phyloP scores from a whole-genome alignment of 345 rosid species.

The Mangifera indica region DNA sequence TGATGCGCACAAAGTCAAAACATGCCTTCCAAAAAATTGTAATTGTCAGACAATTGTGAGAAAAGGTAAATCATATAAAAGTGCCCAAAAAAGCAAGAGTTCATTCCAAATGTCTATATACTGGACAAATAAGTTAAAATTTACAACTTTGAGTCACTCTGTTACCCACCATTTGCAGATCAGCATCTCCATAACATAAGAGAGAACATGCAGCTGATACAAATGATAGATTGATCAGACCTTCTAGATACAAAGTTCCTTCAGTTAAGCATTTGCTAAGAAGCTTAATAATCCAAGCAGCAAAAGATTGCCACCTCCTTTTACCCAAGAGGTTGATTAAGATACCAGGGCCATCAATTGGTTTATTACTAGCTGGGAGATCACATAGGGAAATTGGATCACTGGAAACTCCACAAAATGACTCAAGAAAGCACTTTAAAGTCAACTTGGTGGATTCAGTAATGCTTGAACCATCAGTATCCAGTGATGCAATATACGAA shows the following conservation, averaged over 20 bases:
- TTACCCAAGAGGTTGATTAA: slow-evolving; percentile 55
- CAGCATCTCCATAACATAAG: slow-evolving; percentile 72
- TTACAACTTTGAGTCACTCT: slow-evolving; percentile 13
- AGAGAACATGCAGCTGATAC: slow-evolving; percentile 70
- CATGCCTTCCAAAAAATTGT: slow-evolving; percentile 75
- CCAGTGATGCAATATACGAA: slow-evolving; percentile 45
- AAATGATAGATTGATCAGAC: slow-evolving; percentile 62
- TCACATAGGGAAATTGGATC: slow-evolving; percentile 60
- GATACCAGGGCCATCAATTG: slow-evolving; percentile 63
- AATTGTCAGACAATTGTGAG: slow-evolving; percentile 47
- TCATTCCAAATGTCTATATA: slow-evolving; percentile 18
- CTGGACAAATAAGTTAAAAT: slow-evolving; percentile 19
- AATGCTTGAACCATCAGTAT: slow-evolving; percentile 28
- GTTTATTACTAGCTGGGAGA: slow-evolving; percentile 62
- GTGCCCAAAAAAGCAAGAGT: slow-evolving; percentile 21
- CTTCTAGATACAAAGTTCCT: slow-evolving; percentile 87
- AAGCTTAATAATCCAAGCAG: slow-evolving; percentile 74
- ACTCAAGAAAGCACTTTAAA: slow-evolving; percentile 61
- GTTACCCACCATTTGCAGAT: slow-evolving; percentile 80
- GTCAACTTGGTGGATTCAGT: slow-evolving; percentile 33
- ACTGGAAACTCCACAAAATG: slow-evolving; percentile 50
- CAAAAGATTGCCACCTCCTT: slow-evolving; percentile 77
- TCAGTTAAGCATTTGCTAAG: slow-evolving; percentile 83
- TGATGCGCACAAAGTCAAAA: slow-evolving; percentile 77
- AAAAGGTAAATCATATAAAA: slow-evolving; percentile 26